These are phyloP conservation scores for Mortierella sp. DNA, from an alignment of 371 early-diverging fungal species.

Conservation along the genomic window DNA sequence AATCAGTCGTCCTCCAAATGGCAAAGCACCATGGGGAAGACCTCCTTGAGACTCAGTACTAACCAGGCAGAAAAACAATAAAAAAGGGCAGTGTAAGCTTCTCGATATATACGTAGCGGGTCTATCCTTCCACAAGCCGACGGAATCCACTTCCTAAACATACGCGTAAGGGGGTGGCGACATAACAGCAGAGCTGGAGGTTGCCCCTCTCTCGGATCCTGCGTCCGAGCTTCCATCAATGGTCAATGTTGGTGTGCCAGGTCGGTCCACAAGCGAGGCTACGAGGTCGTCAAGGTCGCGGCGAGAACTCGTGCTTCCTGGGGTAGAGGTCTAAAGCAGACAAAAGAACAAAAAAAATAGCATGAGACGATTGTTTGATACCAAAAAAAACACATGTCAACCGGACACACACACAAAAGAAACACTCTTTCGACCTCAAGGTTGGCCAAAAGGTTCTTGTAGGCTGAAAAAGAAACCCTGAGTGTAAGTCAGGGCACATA, in stretches of 20 bases:
- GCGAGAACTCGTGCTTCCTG: conserved; percentile 29
- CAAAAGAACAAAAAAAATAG: background rate
- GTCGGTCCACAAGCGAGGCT: conserved; percentile 81
- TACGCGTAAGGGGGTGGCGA: conserved; percentile 56
- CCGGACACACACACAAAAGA: background rate
- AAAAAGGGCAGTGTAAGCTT: background rate
- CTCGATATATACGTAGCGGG: background rate
- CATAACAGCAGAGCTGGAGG: conserved; percentile 52
- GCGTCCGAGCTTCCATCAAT: conserved; percentile 65
- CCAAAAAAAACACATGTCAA: conserved; percentile 29
- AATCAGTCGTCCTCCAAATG: conserved; percentile 46
- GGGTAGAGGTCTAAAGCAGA: conserved; percentile 21
- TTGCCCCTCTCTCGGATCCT: conserved; percentile 65
- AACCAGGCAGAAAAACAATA: background rate
- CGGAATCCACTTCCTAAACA: background rate
- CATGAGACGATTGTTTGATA: background rate
- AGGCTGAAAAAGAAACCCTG: background rate
- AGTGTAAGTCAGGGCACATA: conserved; percentile 16
- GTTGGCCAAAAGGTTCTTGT: background rate
- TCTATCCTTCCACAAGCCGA: background rate
- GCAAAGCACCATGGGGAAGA: conserved; percentile 25
- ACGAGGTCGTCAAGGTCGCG: conserved; percentile 88
- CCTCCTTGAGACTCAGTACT: conserved; percentile 23
- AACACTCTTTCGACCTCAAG: background rate
- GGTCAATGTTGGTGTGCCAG: conserved; percentile 66